Conservation (phyloP, 805 yeast species). For the Nakazawaea pomicola region DNA sequence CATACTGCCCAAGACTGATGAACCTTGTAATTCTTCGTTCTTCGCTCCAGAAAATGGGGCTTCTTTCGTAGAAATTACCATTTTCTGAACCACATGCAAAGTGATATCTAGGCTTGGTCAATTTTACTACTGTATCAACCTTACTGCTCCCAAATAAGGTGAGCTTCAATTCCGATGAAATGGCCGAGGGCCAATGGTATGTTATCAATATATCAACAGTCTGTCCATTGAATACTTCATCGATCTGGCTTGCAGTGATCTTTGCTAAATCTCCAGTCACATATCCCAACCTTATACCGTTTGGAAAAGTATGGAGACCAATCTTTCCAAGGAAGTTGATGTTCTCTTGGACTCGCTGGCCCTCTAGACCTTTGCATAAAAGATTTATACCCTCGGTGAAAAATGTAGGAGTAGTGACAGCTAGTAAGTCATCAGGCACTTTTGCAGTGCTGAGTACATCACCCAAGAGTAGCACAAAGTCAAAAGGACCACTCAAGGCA, state of each 20-base stretch:
- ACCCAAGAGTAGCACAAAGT: slow-evolving; percentile 48
- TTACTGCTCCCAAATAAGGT: slow-evolving; percentile 38
- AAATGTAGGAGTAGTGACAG: slow-evolving; percentile 13
- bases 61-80: slow-evolving; percentile 48
- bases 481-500: slow-evolving; percentile 63
- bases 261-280: slow-evolving; percentile 31
- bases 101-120: slow-evolving; percentile 59
- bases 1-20: slow-evolving; percentile 58
- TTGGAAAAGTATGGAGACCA: slow-evolving; percentile 34
- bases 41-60: slow-evolving; percentile 54
- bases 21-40: slow-evolving; percentile 48
- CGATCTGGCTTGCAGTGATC: slow-evolving; percentile 17
- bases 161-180: slow-evolving; percentile 40
- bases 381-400: slow-evolving; percentile 22
- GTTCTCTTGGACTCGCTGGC: slow-evolving; percentile 19
- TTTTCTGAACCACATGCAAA: slow-evolving; percentile 49
- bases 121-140: slow-evolving; percentile 42
- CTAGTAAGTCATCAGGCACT: slow-evolving; percentile 13
- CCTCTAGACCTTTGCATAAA: slow-evolving; percentile 14
- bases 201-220: slow-evolving; percentile 52
- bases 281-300: slow-evolving; percentile 45
- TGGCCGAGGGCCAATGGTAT: slow-evolving; percentile 53
- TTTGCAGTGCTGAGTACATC: slow-evolving; percentile 23
- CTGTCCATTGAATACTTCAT: slow-evolving; percentile 13
- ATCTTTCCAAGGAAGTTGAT: slow-evolving; percentile 28